Evolutionary conservation across 257 asterid genomes (phyloP).

Genomic region (Nicotiana attenuata): DNA sequence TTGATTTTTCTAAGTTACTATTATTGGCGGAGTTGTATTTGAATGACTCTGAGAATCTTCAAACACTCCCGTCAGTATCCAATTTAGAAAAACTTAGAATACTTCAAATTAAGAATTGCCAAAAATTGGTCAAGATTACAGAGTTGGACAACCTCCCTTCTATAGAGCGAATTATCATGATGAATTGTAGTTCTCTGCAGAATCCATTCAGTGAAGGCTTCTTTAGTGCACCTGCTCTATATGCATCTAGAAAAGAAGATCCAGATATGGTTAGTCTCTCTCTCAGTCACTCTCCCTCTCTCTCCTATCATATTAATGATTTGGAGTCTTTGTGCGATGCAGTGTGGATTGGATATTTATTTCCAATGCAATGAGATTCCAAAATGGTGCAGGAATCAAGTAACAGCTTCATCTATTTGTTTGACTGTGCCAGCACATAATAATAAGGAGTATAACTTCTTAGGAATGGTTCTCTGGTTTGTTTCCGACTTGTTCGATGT

Average conservation of each 20-base stretch:
- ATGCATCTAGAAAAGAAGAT: neutral
- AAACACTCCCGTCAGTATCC: no score
- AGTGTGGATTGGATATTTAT: neutral
- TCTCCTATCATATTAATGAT: neutral
- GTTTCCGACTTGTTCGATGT: neutral
- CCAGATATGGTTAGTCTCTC: neutral
- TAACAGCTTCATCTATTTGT: neutral
- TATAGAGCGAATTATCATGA: neutral
- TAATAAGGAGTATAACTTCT: neutral
- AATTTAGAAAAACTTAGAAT: neutral
- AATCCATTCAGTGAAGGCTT: neutral
- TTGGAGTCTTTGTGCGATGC: neutral
- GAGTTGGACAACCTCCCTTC: neutral
- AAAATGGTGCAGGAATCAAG: neutral
- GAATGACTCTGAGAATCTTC: no score
- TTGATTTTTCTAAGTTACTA: no score
- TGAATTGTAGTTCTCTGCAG: neutral
- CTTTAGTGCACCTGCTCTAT: neutral
- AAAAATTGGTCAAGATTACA: neutral
- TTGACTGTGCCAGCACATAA: neutral
- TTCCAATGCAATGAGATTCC: neutral
- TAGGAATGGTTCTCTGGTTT: neutral
- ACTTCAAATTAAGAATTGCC: neutral
- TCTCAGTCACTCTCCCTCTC: neutral
- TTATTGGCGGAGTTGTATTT: no score